A percentile compares a stretch with the other conserved stretches of the same genome.
These are phyloP conservation scores for Juglanconis oblonga DNA, from an alignment of 2,329 filamentous ascomycete species.

Conservation along the genomic window DNA sequence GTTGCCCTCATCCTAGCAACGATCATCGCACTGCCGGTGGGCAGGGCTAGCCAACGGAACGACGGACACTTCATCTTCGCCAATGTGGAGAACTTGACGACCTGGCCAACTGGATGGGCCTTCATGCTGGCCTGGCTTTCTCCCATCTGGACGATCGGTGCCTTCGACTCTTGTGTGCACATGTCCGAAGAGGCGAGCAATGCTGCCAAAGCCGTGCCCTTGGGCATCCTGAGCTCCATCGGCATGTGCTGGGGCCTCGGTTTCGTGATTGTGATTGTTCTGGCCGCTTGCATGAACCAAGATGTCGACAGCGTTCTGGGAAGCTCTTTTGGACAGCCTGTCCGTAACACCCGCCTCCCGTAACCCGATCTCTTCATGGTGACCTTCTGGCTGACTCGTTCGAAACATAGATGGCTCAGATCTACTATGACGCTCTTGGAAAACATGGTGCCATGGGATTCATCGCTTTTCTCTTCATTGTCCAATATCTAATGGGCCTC, in stretches of 20 bases:
- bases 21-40: constrained; percentile 55
- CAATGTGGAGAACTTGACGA: constrained; percentile 53
- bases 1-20: constrained; percentile 53
- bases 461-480: constrained; percentile 57
- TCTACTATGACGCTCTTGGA: constrained; percentile 59
- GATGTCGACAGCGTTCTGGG: constrained; percentile 47
- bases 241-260: constrained; percentile 52
- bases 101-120: constrained; percentile 55
- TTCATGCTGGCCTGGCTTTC: constrained; percentile 60
- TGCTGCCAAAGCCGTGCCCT: constrained; percentile 56
- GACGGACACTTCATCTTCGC: constrained; percentile 51
- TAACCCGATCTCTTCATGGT: neutral
- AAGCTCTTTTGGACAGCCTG: constrained; percentile 55
- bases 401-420: constrained; percentile 35
- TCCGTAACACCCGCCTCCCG: constrained; percentile 32
- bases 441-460: constrained; percentile 57
- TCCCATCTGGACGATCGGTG: constrained; percentile 61
- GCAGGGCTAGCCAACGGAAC: constrained; percentile 37
- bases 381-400: neutral
- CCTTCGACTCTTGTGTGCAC: constrained; percentile 52
- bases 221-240: constrained; percentile 57
- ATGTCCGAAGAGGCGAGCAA: constrained; percentile 60
- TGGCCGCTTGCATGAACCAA: constrained; percentile 54
- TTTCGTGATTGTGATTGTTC: constrained; percentile 54
- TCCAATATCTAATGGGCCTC: constrained; percentile 61